These are phyloP conservation scores for Suillus americanus DNA, from an alignment of 768 basidiomycete genomes.

Conservation along the genomic window DNA sequence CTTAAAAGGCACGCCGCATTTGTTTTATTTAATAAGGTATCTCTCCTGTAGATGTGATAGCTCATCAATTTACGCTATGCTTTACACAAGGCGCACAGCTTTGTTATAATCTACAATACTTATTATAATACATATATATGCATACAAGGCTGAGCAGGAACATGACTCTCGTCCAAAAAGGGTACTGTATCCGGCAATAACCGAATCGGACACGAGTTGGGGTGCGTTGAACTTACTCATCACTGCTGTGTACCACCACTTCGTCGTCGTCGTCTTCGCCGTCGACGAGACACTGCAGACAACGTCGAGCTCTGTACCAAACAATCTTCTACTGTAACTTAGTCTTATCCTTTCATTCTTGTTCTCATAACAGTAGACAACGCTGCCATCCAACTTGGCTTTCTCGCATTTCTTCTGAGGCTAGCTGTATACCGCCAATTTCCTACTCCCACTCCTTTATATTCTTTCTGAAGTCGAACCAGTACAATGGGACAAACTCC, in stretches of 20 bases:
- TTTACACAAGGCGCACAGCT: neutral
- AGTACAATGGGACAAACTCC: conserved; percentile 31
- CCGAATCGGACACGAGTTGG: neutral
- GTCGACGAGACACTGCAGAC: neutral
- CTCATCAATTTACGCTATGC: neutral
- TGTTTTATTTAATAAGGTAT: neutral
- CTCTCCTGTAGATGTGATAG: neutral
- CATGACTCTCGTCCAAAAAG: neutral
- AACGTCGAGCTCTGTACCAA: conserved; percentile 3
- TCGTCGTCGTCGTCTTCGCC: neutral
- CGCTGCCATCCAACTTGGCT: conserved; percentile 8
- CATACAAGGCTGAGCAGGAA: neutral
- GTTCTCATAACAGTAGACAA: conserved; percentile 5
- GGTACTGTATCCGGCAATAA: neutral
- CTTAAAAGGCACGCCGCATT: neutral
- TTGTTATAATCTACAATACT: too few relatives aligned
- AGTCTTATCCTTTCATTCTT: conserved; percentile 1
- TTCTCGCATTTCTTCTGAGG: conserved; percentile 5
- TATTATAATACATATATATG: too few relatives aligned
- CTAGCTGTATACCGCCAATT: conserved; percentile 1
- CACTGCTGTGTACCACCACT: conserved; percentile 4
- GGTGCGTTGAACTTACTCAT: neutral
- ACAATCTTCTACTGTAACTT: conserved; percentile 1
- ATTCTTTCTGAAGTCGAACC: neutral
- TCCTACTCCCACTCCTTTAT: neutral